These are phyloP conservation scores for Phaeophleospora eucalypticola DNA, from an alignment of 2,329 filamentous ascomycete species.

Conservation along the genomic window DNA sequence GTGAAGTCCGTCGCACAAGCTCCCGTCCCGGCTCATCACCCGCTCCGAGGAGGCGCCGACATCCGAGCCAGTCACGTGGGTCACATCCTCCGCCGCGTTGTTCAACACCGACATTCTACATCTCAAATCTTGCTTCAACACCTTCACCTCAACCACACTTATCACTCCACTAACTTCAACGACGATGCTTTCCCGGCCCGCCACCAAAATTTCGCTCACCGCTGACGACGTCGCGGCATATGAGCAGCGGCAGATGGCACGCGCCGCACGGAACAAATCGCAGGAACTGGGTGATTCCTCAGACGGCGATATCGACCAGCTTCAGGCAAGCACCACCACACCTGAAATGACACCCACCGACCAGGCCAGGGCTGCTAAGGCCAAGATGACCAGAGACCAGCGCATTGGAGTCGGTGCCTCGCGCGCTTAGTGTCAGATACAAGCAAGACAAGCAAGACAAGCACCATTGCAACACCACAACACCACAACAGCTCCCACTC, in stretches of 20 bases:
- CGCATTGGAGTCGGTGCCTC: conserved; percentile 25
- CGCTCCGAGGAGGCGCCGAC: too few species aligned
- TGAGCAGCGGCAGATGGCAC: conserved; percentile 29
- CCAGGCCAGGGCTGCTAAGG: conserved; percentile 24
- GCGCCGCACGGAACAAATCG: conserved; percentile 22
- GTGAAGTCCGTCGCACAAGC: too few species aligned
- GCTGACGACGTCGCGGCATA: conserved; percentile 33
- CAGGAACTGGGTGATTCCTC: conserved; percentile 17
- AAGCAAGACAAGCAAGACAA: too few species aligned
- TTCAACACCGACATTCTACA: too few species aligned
- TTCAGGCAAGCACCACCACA: conserved; percentile 20
- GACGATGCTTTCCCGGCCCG: conserved; percentile 33
- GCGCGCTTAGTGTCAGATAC: conserved; percentile 17
- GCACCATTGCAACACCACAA: not conserved
- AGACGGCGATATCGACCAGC: conserved; percentile 16
- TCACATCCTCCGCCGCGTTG: too few species aligned
- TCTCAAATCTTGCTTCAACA: too few species aligned
- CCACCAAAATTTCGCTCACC: conserved; percentile 34
- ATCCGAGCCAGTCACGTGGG: too few species aligned
- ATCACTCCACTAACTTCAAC: not conserved
- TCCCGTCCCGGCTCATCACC: too few species aligned
- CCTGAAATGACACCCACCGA: conserved; percentile 20
- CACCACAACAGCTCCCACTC: not conserved
- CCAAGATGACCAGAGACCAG: conserved; percentile 27
- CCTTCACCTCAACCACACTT: not conserved